These are phyloP conservation scores for Aspergillus indologenus DNA, from an alignment of 495 filamentous ascomycete species.

Conservation along the genomic window DNA sequence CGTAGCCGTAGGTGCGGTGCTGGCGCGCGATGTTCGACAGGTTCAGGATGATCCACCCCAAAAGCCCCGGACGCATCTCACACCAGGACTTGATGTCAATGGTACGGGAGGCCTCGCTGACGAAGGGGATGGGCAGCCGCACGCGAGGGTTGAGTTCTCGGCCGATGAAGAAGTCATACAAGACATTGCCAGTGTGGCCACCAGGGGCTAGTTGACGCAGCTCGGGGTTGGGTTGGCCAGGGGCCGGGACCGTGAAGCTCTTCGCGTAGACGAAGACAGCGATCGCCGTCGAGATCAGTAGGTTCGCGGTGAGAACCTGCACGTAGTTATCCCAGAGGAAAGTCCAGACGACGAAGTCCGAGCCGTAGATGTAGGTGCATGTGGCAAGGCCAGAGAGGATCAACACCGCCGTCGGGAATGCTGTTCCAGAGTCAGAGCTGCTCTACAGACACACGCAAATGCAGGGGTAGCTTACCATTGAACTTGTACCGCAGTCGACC, in stretches of 20 bases:
- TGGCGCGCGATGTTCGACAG: constrained; percentile 83
- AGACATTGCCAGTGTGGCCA: constrained; percentile 75
- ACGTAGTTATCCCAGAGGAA: constrained; percentile 90
- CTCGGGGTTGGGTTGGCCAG: constrained; percentile 57
- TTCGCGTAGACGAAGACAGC: constrained; percentile 73
- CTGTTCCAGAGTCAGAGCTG: constrained; percentile 39
- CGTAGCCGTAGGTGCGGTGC: constrained; percentile 74
- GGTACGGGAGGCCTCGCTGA: constrained; percentile 47
- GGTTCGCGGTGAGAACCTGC: constrained; percentile 77
- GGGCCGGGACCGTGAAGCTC: constrained; percentile 72
- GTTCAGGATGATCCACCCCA: constrained; percentile 87
- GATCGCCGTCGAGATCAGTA: constrained; percentile 66
- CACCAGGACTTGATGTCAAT: constrained; percentile 90
- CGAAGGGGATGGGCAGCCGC: constrained; percentile 68
- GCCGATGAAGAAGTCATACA: constrained; percentile 98
- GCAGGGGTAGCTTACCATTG: constrained; percentile 59
- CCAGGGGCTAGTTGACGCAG: constrained; percentile 76
- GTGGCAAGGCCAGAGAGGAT: constrained; percentile 64
- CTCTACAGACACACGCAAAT: constrained; percentile 5
- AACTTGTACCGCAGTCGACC: constrained; percentile 82
- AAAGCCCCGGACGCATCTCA: constrained; percentile 87
- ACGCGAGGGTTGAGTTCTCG: constrained; percentile 94
- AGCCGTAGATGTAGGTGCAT: constrained; percentile 72
- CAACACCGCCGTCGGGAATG: constrained; percentile 71
- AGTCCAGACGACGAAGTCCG: constrained; percentile 83